A percentile compares a stretch with the other conserved stretches of the same genome.
These are phyloP conservation scores for Globisporangium nagaii DNA, from an alignment of 352 stramenopile species.

Conservation along the genomic window DNA sequence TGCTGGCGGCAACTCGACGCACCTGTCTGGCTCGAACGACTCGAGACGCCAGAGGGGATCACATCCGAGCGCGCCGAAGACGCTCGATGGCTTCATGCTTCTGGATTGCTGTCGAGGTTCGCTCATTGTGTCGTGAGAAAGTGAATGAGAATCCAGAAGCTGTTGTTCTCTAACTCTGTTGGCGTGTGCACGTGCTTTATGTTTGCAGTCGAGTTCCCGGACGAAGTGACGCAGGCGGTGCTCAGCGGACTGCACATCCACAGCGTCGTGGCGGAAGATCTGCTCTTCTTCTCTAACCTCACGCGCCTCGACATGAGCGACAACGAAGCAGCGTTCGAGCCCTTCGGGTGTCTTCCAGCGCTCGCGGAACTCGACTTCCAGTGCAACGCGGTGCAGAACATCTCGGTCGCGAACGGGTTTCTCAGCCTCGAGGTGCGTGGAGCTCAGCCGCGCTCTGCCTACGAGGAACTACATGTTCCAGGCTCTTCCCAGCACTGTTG, in stretches of 20 bases:
- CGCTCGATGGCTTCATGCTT: conserved; percentile 73
- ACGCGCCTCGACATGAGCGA: conserved; percentile 74
- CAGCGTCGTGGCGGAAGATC: conserved; percentile 57
- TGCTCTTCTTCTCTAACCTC: conserved; percentile 78
- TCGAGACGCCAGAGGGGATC: conserved; percentile 4
- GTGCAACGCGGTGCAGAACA: conserved; percentile 60
- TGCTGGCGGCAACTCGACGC: not conserved
- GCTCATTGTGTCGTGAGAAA: not conserved
- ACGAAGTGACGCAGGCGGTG: conserved; percentile 61
- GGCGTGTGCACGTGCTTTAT: not conserved
- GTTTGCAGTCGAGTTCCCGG: conserved; percentile 66
- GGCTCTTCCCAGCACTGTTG: no score
- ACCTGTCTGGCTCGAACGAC: not conserved
- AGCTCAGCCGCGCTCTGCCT: no score
- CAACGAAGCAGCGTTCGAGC: conserved; percentile 68
- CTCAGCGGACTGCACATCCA: conserved; percentile 58
- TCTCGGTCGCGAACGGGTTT: conserved; percentile 50
- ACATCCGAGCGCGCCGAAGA: conserved; percentile 31
- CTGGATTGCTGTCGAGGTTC: conserved; percentile 70
- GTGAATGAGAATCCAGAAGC: no score
- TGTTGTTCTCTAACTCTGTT: not conserved
- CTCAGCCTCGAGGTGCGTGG: conserved; percentile 51
- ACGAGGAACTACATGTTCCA: no score
- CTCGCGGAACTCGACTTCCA: conserved; percentile 74
- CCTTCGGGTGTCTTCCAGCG: conserved; percentile 58